These are phyloP conservation scores for Seiridium cupressi DNA, from an alignment of 2,329 filamentous ascomycete genomes.

Conservation along the genomic window DNA sequence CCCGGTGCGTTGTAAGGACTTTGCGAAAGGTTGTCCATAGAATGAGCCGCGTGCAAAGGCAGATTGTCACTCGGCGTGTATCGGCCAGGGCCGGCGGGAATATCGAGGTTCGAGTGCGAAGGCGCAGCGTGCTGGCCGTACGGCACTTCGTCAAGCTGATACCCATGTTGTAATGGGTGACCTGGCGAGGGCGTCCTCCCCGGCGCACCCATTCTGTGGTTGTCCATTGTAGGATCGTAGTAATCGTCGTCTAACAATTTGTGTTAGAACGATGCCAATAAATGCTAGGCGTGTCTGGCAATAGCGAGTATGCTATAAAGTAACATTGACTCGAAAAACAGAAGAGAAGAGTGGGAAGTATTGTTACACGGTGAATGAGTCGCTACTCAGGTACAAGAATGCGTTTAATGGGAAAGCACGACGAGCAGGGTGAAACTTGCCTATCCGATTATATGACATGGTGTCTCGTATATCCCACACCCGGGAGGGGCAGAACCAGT, in stretches of 20 bases:
- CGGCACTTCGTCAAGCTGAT: constrained; percentile 78
- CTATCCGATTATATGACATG: constrained; percentile 76
- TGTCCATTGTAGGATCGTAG: constrained; percentile 60
- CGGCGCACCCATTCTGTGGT: constrained; percentile 30
- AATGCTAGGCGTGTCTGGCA: constrained; percentile 14
- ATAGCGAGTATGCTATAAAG: not conserved
- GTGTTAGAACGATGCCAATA: constrained; percentile 15
- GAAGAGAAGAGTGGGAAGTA: not conserved
- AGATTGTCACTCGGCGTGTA: constrained; percentile 72
- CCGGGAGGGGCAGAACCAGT: not conserved
- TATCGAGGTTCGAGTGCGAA: constrained; percentile 54
- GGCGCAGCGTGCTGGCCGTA: constrained; percentile 47
- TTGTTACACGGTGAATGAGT: not conserved
- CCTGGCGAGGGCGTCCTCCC: constrained; percentile 74
- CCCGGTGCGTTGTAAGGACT: constrained; percentile 38
- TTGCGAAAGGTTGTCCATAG: constrained; percentile 47
- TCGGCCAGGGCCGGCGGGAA: constrained; percentile 60
- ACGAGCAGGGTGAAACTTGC: constrained; percentile 37
- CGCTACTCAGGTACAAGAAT: not conserved
- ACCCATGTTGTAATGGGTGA: constrained; percentile 69
- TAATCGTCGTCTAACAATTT: constrained; percentile 54
- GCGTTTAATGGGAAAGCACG: constrained; percentile 11
- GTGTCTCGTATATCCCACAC: constrained; percentile 19
- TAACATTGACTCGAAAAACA: not conserved
- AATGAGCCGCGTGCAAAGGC: constrained; percentile 76